Conservation (phyloP, 495 filamentous ascomycete species). For the Xylaria intraflava region DNA sequence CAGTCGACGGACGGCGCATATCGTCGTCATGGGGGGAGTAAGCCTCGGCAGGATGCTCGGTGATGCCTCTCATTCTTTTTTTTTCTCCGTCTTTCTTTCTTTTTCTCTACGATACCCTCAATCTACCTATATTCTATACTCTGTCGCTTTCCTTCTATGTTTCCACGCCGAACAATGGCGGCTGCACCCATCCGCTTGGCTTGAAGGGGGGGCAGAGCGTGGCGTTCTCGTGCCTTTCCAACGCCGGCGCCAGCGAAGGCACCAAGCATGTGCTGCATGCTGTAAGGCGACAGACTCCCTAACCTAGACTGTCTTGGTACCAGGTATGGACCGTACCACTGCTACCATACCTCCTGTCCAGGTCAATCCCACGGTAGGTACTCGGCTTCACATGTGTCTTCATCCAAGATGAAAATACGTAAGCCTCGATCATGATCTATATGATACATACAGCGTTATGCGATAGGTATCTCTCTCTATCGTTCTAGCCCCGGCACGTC, state of each 20-base stretch:
- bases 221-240: conserved; percentile 1
- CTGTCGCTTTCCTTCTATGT: not conserved
- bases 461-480: no score
- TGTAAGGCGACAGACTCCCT: not conserved
- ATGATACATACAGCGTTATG: not conserved
- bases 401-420: conserved; percentile 1
- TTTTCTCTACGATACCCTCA: not conserved
- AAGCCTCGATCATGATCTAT: conserved; percentile 3
- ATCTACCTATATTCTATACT: not conserved
- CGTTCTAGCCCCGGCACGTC: not conserved
- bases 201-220: not conserved
- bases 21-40: not conserved
- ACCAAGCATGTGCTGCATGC: not conserved
- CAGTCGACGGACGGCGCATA: conserved; percentile 5
- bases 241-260: not conserved
- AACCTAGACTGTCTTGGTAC: not conserved
- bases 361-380: not conserved
- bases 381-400: not conserved
- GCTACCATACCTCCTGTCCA: not conserved
- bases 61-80: not conserved
- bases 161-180: not conserved
- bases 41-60: conserved; percentile 1
- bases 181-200: conserved; percentile 1
- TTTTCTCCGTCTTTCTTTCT: not conserved
- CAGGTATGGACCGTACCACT: not conserved